Base-by-base conservation (phyloP, 495 filamentous ascomycete species). In the Sabuloglossum arenarium region DNA sequence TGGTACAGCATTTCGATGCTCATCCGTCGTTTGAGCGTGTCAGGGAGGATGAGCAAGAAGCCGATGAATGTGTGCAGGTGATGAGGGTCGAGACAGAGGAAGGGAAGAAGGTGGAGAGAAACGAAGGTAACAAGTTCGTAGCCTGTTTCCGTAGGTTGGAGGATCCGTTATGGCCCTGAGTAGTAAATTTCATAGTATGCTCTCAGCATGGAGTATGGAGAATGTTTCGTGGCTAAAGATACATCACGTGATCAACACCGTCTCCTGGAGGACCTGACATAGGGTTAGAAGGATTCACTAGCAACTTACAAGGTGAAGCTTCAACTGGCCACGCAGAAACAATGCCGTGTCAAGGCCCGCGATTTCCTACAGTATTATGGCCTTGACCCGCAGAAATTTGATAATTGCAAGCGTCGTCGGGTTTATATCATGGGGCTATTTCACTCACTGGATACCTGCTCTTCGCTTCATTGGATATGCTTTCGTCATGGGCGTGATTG, bases 71-170 rank as follows among this genome's bases (percentile, higher is more conserved):
- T 66, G 85, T 94, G 16, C 66, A 67, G 57, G 74, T 88, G 37
- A 96, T 98, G 88, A 78, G 67, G 67, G 78, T 69, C 34, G 87
- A 86, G 68, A 98, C 91, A 1, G 91, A 98, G 68, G 91, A 98
- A 73, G 87, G 90, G 51, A 94, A 94, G 74, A 98, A 98, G 71
- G 91, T 98, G 6, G 79, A 81, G 59, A 79, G 91, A 66, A 91
- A 96, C 70, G 78, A 82, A 45, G 91, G 93, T 0, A 74, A 73
- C 58, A 97, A 96, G 69, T 88, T 82, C 66, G 82, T 96, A 39
- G 87, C 85, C 47, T 78, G 88, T 27, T 98, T 86, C 67, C 74
- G 82, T 64, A 77, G 91, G 59, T 70, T 82, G 65, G 81, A 79
- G 63, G 84, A 94, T 72, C 88, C 86, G 3, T 75, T 75, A 45